Evolutionary conservation across 768 basidiomycete species (phyloP), one percentile per base, ranked within the genome.

Genomic region (Cystofilobasidium macerans): DNA sequence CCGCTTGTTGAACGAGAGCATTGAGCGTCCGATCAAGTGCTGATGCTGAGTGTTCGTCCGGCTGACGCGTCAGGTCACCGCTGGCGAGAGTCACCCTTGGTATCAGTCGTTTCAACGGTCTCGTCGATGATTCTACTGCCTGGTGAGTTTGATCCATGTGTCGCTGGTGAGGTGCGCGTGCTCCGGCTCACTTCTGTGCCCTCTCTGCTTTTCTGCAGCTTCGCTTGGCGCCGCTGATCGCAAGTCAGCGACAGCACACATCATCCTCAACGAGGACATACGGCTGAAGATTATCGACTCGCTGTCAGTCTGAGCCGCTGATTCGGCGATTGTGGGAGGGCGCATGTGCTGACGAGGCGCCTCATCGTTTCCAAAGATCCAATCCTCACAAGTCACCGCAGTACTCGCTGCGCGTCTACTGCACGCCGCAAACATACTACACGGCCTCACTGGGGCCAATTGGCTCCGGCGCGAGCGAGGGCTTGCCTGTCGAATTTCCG

Each of bases 401-500:
- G 16, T 69, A 74, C 56, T 71, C 75, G 18, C 40, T 77, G 16
- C 74, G 76, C 7, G 65, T 77, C 1, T 76, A 76, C 70, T 75
- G 75, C 69, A 73, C 76, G 1, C 75, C 76, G 3, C 71, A 71
- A 22, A 75, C 75, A 42, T 69, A 75, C 64, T 77, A 73, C 61
- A 70, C 67, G 68, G 12, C 68, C 40, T 26, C 65, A 47, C 4
- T 71, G 69, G 61, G 56, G 36, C 14, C 26, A 6, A 5, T 60
- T 30, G 6, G 51, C 6, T 4, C 11, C 28, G 51, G 18, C 13
- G 14, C 32, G 14, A 54, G n/a, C 69, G 72, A 42, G 2, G 75
- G 75, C 13, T 57, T 77, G 72, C 87, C 83, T 5, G 83, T 94
- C 57, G 91, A 95, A 79, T 95, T 94, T 71, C 91, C 91, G 28